phyloP scores from a whole-genome alignment of 805 yeast genomes.

The Candida cerambycidarum region DNA sequence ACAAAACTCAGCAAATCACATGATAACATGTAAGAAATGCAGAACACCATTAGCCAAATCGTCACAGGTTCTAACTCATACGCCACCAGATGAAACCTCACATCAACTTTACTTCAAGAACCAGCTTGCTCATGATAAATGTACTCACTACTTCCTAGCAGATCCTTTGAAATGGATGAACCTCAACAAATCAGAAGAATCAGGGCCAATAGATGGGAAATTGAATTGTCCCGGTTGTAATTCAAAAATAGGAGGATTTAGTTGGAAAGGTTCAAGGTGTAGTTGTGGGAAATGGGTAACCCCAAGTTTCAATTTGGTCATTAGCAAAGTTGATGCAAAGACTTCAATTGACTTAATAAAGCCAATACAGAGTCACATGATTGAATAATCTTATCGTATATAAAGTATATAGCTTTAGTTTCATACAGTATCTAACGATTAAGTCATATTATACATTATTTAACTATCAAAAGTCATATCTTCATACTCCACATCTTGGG shows the following conservation, averaged over 20 bases:
- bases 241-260: constrained; percentile 85
- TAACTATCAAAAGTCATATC: constrained; percentile 47
- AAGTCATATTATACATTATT: constrained; percentile 13
- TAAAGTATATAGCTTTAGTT: too few relatives aligned
- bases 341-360: neutral
- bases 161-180: constrained; percentile 96
- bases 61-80: constrained; percentile 61
- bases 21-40: constrained; percentile 67
- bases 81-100: constrained; percentile 63
- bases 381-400: too few relatives aligned
- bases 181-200: constrained; percentile 47
- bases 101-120: constrained; percentile 66
- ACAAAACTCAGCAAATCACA: neutral
- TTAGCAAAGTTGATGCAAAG: constrained; percentile 72
- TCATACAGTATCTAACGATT: neutral
- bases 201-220: constrained; percentile 85
- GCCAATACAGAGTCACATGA: too few relatives aligned
- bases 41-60: constrained; percentile 67
- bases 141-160: constrained; percentile 76
- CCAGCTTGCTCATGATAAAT: constrained; percentile 59
- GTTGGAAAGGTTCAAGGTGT: constrained; percentile 94
- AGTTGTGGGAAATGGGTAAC: constrained; percentile 95
- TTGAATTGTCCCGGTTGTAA: constrained; percentile 75
- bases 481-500: constrained; percentile 45
- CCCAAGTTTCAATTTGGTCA: constrained; percentile 82